phyloP scores from a whole-genome alignment of 2,329 filamentous ascomycete species.

The Samsoniella hepiali region DNA sequence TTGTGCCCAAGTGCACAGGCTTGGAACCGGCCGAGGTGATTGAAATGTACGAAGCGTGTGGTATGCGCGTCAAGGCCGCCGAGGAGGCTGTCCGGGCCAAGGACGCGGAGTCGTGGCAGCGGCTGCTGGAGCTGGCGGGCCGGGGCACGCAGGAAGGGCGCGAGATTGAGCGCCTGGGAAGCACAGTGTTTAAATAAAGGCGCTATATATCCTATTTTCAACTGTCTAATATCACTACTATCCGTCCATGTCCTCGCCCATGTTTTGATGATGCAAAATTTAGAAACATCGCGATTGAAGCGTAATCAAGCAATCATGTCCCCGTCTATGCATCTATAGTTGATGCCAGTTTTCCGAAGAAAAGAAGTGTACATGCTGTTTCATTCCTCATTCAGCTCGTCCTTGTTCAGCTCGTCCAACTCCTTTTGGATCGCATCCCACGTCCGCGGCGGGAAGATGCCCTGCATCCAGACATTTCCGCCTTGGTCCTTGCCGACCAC shows the following conservation, averaged over 20 bases:
- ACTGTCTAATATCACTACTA: background rate
- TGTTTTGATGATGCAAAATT: no score
- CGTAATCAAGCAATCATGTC: background rate
- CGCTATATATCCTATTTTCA: background rate
- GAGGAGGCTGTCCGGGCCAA: conserved; percentile 85
- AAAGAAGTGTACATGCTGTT: no score
- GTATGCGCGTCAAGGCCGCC: conserved; percentile 80
- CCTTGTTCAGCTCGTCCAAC: background rate
- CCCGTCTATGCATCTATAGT: background rate
- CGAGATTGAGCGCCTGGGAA: conserved; percentile 79
- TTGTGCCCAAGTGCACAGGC: conserved; percentile 82
- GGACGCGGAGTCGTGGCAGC: conserved; percentile 71
- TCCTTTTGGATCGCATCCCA: background rate
- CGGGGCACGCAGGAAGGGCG: conserved; percentile 61
- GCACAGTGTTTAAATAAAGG: conserved; percentile 46
- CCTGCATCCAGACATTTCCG: background rate
- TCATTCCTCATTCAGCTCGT: background rate
- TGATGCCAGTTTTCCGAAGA: background rate
- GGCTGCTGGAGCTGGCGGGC: conserved; percentile 70
- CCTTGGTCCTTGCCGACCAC: background rate
- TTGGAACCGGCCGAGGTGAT: conserved; percentile 68
- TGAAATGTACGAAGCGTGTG: conserved; percentile 95
- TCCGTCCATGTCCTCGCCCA: background rate
- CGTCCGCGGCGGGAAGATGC: background rate
- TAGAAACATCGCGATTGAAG: no score